These are phyloP conservation scores for Haematococcus lacustris DNA, from an alignment of 139 green algal species.

Conservation along the genomic window DNA sequence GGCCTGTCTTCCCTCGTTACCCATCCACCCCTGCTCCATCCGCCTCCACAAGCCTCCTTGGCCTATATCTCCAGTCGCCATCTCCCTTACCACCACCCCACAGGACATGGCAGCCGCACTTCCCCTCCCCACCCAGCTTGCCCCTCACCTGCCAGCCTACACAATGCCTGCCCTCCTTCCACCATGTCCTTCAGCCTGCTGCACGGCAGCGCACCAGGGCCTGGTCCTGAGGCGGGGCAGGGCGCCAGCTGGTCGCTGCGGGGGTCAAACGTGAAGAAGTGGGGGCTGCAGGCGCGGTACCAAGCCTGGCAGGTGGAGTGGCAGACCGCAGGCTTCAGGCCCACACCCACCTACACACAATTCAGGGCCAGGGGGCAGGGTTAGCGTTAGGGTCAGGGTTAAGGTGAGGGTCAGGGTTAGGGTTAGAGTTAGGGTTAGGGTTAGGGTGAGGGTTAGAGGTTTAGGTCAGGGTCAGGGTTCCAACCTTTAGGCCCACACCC, in stretches of 20 bases:
- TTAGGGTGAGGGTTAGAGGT: not conserved
- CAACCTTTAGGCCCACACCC: too few relatives aligned
- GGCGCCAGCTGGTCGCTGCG: not conserved
- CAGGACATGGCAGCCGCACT: not conserved
- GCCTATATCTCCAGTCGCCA: not conserved
- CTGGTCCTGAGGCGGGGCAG: not conserved
- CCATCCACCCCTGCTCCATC: too few relatives aligned
- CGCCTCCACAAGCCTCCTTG: not conserved
- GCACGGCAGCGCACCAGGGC: conserved; percentile 8
- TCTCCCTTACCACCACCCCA: not conserved
- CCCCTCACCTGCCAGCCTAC: conserved; percentile 9
- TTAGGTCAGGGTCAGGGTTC: not conserved
- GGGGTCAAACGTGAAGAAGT: conserved; percentile 17
- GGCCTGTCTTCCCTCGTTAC: too few relatives aligned
- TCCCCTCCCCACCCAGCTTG: too few relatives aligned
- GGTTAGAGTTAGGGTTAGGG: not conserved
- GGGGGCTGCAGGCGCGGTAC: conserved; percentile 2
- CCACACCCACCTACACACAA: conserved; percentile 15
- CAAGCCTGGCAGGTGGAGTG: conserved; percentile 7
- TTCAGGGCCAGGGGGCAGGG: not conserved
- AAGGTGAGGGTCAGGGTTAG: not conserved
- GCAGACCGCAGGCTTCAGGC: conserved; percentile 12
- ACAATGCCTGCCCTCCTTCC: conserved; percentile 8
- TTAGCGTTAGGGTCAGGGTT: not conserved
- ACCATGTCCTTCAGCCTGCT: conserved; percentile 8